phyloP scores from a whole-genome alignment of 2,329 filamentous ascomycete genomes.

The Epicoccum nigrum region DNA sequence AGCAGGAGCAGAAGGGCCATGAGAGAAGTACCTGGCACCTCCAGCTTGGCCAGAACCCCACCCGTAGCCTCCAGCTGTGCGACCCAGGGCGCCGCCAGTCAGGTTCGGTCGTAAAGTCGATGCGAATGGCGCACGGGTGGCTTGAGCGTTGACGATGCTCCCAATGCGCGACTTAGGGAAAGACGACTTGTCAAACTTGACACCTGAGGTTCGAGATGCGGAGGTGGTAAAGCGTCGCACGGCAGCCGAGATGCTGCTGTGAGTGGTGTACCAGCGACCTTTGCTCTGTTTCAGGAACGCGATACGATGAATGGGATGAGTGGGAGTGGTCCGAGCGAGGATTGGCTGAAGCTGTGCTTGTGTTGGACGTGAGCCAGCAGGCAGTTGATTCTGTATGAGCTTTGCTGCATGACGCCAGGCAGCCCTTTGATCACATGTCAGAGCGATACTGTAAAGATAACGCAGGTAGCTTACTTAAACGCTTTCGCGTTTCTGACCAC shows the following conservation, averaged over 20 bases:
- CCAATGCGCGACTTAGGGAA: conserved; percentile 64
- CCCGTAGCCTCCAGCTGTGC: conserved; percentile 88
- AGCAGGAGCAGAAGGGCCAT: conserved; percentile 81
- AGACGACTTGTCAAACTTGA: conserved; percentile 57
- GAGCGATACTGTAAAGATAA: not conserved
- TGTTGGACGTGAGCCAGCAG: conserved; percentile 50
- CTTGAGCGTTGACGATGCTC: conserved; percentile 65
- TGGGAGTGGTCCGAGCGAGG: conserved; percentile 61
- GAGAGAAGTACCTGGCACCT: conserved; percentile 86
- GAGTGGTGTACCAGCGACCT: conserved; percentile 68
- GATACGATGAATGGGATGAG: conserved; percentile 66
- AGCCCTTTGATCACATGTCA: conserved; percentile 46
- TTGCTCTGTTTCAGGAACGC: conserved; percentile 69
- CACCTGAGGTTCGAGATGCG: conserved; percentile 44
- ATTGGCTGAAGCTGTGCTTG: conserved; percentile 63
- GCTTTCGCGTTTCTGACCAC: conserved; percentile 51
- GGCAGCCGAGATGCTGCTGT: conserved; percentile 51
- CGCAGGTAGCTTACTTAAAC: conserved; percentile 41
- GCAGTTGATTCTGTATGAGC: conserved; percentile 54
- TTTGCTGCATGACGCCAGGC: conserved; percentile 56
- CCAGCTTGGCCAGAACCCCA: conserved; percentile 72
- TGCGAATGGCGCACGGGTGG: conserved; percentile 82
- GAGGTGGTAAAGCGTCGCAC: conserved; percentile 61
- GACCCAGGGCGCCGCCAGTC: conserved; percentile 82
- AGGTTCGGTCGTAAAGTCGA: conserved; percentile 89